phyloP scores from a whole-genome alignment of 2,329 filamentous ascomycete species.

The Cladosporium sp. region DNA sequence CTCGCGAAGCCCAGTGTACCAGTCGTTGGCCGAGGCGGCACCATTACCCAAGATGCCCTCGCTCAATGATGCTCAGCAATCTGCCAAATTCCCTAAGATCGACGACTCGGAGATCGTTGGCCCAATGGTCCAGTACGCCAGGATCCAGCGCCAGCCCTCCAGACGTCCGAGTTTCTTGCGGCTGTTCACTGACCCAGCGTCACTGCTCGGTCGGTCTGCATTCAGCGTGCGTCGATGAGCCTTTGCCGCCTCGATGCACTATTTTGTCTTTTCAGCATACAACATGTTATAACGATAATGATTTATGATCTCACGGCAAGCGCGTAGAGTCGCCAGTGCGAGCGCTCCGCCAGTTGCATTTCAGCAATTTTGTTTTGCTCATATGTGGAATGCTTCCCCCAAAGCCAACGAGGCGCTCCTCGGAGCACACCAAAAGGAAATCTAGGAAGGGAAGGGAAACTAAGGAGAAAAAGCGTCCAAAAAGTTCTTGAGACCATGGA shows the following conservation, averaged over 20 bases:
- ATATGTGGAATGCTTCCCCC: slow-evolving; percentile 14
- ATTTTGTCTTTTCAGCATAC: slow-evolving; percentile 13
- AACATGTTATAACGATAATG: slow-evolving; percentile 19
- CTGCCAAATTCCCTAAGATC: slow-evolving; percentile 83
- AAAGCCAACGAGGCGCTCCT: slow-evolving; percentile 10
- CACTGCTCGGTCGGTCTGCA: slow-evolving; percentile 28
- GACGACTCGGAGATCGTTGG: slow-evolving; percentile 93
- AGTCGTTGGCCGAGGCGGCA: slow-evolving; percentile 46
- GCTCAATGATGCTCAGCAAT: slow-evolving; percentile 63
- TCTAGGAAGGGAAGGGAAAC: not conserved
- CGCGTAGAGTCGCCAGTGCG: slow-evolving; percentile 17
- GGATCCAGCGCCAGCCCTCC: slow-evolving; percentile 33
- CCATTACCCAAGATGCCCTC: slow-evolving; percentile 66
- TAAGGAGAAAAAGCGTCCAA: slow-evolving; percentile 11
- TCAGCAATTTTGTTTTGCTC: not conserved
- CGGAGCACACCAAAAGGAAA: slow-evolving; percentile 3
- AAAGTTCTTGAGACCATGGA: slow-evolving; percentile 8
- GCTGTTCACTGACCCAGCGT: slow-evolving; percentile 37
- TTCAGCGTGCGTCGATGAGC: slow-evolving; percentile 24
- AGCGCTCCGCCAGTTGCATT: slow-evolving; percentile 20
- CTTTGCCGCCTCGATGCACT: not conserved
- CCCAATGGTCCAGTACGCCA: slow-evolving; percentile 68
- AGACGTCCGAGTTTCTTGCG: slow-evolving; percentile 35
- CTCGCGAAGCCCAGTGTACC: slow-evolving; percentile 44
- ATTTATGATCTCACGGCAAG: slow-evolving; percentile 19